Evolutionary conservation across 2,329 filamentous ascomycete genomes (phyloP).

Genomic region (Colletotrichum lini): DNA sequence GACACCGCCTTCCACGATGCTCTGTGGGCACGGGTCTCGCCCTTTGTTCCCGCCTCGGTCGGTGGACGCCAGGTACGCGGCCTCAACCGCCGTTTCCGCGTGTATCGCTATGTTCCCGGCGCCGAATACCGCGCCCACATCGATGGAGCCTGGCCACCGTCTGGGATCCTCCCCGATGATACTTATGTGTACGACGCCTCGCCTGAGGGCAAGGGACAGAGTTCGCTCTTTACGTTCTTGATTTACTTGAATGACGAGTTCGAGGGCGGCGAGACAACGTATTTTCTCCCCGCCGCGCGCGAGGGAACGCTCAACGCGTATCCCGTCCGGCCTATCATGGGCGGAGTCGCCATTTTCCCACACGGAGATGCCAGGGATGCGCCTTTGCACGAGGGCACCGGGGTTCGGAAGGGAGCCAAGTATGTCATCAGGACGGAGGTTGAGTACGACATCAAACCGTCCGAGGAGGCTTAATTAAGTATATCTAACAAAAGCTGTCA

Average conservation of each 20-base stretch:
- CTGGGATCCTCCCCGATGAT: constrained; percentile 70
- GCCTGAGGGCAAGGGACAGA: constrained; percentile 71
- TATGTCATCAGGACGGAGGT: constrained; percentile 82
- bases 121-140: constrained; percentile 81
- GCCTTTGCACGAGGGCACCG: constrained; percentile 78
- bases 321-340: constrained; percentile 77
- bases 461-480: constrained; percentile 6
- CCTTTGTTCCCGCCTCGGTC: constrained; percentile 69
- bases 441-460: constrained; percentile 73
- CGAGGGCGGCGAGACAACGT: constrained; percentile 79
- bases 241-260: constrained; percentile 82
- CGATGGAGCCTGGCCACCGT: constrained; percentile 81
- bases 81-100: constrained; percentile 78
- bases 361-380: constrained; percentile 78
- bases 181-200: constrained; percentile 78
- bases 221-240: constrained; percentile 78
- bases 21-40: constrained; percentile 73
- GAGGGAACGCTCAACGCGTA: constrained; percentile 80
- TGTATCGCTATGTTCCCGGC: constrained; percentile 80
- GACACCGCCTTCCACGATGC: constrained; percentile 74
- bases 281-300: constrained; percentile 74
- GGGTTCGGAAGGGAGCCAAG: constrained; percentile 75
- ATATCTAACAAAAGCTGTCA: neutral
- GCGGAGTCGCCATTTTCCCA: constrained; percentile 77
- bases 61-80: constrained; percentile 72